Evolutionary conservation across 2,329 filamentous ascomycete genomes (phyloP), one percentile per base, ranked within the genome.

Genomic region (Chaetomiaceae sp.): DNA sequence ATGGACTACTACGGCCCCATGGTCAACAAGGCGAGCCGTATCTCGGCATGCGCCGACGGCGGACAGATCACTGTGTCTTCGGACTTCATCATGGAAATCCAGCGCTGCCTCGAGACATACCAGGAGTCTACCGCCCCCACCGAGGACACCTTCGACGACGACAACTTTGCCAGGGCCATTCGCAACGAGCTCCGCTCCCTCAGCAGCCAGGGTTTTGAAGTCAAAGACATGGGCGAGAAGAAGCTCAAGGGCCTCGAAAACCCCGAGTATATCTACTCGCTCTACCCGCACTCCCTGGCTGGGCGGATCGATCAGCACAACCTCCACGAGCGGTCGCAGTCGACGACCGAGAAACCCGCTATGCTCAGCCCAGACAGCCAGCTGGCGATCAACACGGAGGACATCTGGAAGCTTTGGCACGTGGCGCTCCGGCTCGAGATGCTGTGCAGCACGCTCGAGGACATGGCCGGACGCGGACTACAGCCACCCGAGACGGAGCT

Each of bases 1-100:
- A 99, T 99, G 93, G 93, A 99, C 63, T 99, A 99, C 71, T 99
- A 97, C 66, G 93, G 93, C 0, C 93, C 93, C 13, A 99, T 99
- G 90, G 93, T 99, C 63, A 99, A 99, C 71, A 91, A 95, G 64
- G 89, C 93, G 0, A 87, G 93, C 14, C 87, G 93, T 71, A 95
- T 99, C 58, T 93, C 89, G 6, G 86, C 89, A 19, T 91, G 96
- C 38, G 93, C 93, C 31, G 93, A 99, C 66, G 93, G 93, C 55
- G 93, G 93, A 0, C 92, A 99, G 66, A 96, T 97, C 58, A 93
- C 92, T 0, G 93, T 97, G 2, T 96, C 91, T 1, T 90, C 90
- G 1, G 93, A 99, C 67, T 97, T 97, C 70, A 95, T 99, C 63
- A 88, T 87, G 12, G 93, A 99, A 68, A 92, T 97, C 49, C 89